Percentiles rank a stretch among this genome's conserved stretches.
phyloP scores from a whole-genome alignment of 768 basidiomycete species.

The Tylopilus intermedius region DNA sequence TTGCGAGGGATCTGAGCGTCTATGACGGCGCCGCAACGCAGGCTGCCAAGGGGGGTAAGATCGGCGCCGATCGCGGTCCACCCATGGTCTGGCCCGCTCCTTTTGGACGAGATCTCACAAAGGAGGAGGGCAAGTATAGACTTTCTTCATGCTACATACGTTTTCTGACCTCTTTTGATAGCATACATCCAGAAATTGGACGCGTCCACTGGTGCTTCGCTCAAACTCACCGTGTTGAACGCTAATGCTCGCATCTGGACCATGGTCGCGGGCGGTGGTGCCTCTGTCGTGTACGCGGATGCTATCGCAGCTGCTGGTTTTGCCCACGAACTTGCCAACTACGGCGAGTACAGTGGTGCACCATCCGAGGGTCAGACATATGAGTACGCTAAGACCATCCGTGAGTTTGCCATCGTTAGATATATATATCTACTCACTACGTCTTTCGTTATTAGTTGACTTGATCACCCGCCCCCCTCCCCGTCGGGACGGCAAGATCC shows the following conservation, averaged over 20 bases:
- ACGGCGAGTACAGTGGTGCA: slow-evolving; percentile 98
- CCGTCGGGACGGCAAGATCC: slow-evolving; percentile 86
- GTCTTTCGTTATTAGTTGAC: slow-evolving; percentile 53
- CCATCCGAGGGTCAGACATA: slow-evolving; percentile 98
- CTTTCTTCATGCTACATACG: background rate
- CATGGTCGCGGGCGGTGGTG: slow-evolving; percentile 98
- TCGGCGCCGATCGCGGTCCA: slow-evolving; percentile 89
- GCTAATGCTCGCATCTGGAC: slow-evolving; percentile 96
- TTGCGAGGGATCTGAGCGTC: slow-evolving; percentile 84
- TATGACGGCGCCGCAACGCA: slow-evolving; percentile 47
- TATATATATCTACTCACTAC: background rate
- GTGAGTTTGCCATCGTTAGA: slow-evolving; percentile 40
- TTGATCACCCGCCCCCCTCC: slow-evolving; percentile 88
- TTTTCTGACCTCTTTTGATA: slow-evolving; percentile 1
- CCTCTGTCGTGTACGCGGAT: slow-evolving; percentile 64
- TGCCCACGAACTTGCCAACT: slow-evolving; percentile 97
- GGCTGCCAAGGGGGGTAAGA: slow-evolving; percentile 39
- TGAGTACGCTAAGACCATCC: slow-evolving; percentile 98
- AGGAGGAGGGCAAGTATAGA: slow-evolving; percentile 60
- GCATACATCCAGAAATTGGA: slow-evolving; percentile 99
- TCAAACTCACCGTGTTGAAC: slow-evolving; percentile 97
- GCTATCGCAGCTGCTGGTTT: slow-evolving; percentile 90
- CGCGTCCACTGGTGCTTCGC: slow-evolving; percentile 92
- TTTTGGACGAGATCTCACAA: slow-evolving; percentile 95
- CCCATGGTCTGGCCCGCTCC: slow-evolving; percentile 97